These are phyloP conservation scores for Pseudopyricularia cyperi DNA, from an alignment of 2,329 filamentous ascomycete species.

Conservation along the genomic window DNA sequence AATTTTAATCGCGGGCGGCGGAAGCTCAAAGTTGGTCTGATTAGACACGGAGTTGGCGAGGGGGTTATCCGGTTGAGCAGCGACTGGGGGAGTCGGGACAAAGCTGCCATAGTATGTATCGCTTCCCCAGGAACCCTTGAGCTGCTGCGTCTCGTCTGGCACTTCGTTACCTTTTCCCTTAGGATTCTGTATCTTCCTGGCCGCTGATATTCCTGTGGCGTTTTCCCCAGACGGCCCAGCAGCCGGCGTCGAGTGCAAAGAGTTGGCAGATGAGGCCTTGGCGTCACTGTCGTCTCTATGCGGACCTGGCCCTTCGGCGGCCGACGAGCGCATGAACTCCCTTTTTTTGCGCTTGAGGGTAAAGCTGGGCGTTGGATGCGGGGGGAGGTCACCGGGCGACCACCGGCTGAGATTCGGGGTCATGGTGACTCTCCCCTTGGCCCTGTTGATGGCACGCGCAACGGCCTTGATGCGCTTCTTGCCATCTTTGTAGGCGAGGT, in stretches of 20 bases:
- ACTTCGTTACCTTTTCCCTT: background rate
- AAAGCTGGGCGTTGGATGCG: conserved; percentile 17
- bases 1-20: conserved; percentile 36
- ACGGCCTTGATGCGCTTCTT: conserved; percentile 91
- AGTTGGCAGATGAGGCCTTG: background rate
- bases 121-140: conserved; percentile 23
- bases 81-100: conserved; percentile 23
- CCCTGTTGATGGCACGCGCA: conserved; percentile 53
- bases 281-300: background rate
- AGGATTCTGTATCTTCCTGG: conserved; percentile 10
- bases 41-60: background rate
- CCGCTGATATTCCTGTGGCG: conserved; percentile 3
- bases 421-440: conserved; percentile 23
- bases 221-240: background rate
- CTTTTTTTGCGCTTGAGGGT: conserved; percentile 8
- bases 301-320: background rate
- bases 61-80: background rate
- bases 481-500: conserved; percentile 87
- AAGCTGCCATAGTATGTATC: conserved; percentile 41
- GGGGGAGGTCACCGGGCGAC: conserved; percentile 15
- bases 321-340: background rate
- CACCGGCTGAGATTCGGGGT: conserved; percentile 27
- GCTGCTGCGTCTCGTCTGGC: conserved; percentile 24
- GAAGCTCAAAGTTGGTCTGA: conserved; percentile 31
- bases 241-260: background rate